A percentile compares a stretch with the other conserved stretches of the same genome.
Evolutionary conservation across 1,284 basidiomycete species (phyloP).

Genomic region (Trametes pubescens): DNA sequence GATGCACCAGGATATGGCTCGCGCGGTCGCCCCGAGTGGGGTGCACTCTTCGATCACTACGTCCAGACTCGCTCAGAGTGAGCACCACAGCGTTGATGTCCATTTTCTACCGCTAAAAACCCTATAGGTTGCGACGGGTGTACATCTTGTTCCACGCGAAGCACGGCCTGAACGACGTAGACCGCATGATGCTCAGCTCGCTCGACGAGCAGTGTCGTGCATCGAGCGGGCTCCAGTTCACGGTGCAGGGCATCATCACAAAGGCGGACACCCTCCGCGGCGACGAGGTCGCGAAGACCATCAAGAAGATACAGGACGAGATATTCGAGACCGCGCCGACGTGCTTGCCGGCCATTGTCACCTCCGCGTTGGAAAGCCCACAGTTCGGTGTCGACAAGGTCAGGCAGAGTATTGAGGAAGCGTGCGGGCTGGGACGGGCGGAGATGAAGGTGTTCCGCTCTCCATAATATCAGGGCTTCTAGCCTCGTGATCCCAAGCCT

Average conservation of each 20-base stretch:
- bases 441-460: constrained; percentile 24
- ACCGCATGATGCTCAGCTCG: constrained; percentile 66
- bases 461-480: not conserved
- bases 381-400: constrained; percentile 64
- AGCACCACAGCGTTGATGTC: constrained; percentile 35
- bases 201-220: constrained; percentile 52
- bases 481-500: not conserved
- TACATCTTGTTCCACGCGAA: constrained; percentile 75
- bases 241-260: constrained; percentile 75
- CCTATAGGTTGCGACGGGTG: constrained; percentile 67
- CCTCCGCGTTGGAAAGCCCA: constrained; percentile 55
- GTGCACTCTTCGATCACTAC: constrained; percentile 70
- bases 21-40: constrained; percentile 79
- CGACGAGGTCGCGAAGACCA: constrained; percentile 42
- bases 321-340: constrained; percentile 64
- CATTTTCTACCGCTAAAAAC: not conserved
- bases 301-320: constrained; percentile 44
- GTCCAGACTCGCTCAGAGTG: constrained; percentile 66
- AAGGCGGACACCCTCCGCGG: constrained; percentile 64
- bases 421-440: constrained; percentile 49
- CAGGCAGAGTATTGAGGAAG: constrained; percentile 62
- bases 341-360: constrained; percentile 70
- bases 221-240: constrained; percentile 53
- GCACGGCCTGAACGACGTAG: constrained; percentile 64
- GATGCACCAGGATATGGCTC: constrained; percentile 81